These are phyloP conservation scores for Dichomitus squalens DNA, from an alignment of 1,284 basidiomycete species.

Conservation along the genomic window DNA sequence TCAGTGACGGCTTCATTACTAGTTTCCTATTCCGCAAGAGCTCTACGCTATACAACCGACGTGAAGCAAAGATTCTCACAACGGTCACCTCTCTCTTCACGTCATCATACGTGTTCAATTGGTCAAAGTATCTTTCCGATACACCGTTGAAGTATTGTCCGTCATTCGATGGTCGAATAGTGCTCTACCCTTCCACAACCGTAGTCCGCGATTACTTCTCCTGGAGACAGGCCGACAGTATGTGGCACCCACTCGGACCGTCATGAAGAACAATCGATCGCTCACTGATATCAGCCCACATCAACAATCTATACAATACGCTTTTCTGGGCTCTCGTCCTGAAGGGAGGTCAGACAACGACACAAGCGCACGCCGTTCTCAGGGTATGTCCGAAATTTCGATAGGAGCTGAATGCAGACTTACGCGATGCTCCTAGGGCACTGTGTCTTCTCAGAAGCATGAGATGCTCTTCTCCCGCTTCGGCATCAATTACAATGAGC, in stretches of 20 bases:
- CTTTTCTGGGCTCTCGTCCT: slow-evolving; percentile 93
- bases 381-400: slow-evolving; percentile 45
- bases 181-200: slow-evolving; percentile 77
- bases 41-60: slow-evolving; percentile 81
- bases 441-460: slow-evolving; percentile 86
- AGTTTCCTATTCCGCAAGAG: slow-evolving; percentile 87
- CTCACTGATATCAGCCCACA: slow-evolving; percentile 69
- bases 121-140: slow-evolving; percentile 80
- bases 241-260: slow-evolving; percentile 36
- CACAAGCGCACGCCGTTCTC: slow-evolving; percentile 82
- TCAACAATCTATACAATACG: slow-evolving; percentile 98
- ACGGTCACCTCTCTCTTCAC: slow-evolving; percentile 93
- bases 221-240: slow-evolving; percentile 96
- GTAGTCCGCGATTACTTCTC: slow-evolving; percentile 92
- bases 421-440: slow-evolving; percentile 58
- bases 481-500: slow-evolving; percentile 85
- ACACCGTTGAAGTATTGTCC: slow-evolving; percentile 79
- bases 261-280: background rate
- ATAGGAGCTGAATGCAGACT: background rate
- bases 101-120: slow-evolving; percentile 88
- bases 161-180: slow-evolving; percentile 90
- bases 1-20: background rate
- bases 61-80: slow-evolving; percentile 88
- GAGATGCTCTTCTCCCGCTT: slow-evolving; percentile 88
- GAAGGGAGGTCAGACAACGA: slow-evolving; percentile 73